phyloP scores from a whole-genome alignment of 306 rosid species.

The Medicago truncatula region MtrunA17r5.0-ANR NC_053049.1:3002501-3003000 shows the following conservation, averaged over 20 bases:
- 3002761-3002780: slow-evolving; percentile 88
- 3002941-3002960: slow-evolving; percentile 63
- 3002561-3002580: slow-evolving; percentile 71
- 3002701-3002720: slow-evolving; percentile 3
- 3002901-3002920: slow-evolving; percentile 82
- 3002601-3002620: slow-evolving; percentile 85
- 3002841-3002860: slow-evolving; percentile 73
- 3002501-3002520: slow-evolving; percentile 86
- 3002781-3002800: slow-evolving; percentile 54
- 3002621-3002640: slow-evolving; percentile 95
- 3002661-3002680: slow-evolving; percentile 58
- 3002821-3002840: not conserved
- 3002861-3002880: slow-evolving; percentile 87
- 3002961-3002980: too few species aligned
- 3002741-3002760: slow-evolving; percentile 88
- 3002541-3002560: slow-evolving; percentile 76
- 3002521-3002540: slow-evolving; percentile 74
- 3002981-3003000: too few species aligned
- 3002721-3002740: slow-evolving; percentile 64
- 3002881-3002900: slow-evolving; percentile 70
- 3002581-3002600: slow-evolving; percentile 82
- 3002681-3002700: slow-evolving; percentile 12
- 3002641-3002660: slow-evolving; percentile 59
- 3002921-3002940: slow-evolving; percentile 74
- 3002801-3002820: not conserved